Base-by-base conservation (phyloP, 164 flowering plant species). In the Cinnamomum micranthum region DNA sequence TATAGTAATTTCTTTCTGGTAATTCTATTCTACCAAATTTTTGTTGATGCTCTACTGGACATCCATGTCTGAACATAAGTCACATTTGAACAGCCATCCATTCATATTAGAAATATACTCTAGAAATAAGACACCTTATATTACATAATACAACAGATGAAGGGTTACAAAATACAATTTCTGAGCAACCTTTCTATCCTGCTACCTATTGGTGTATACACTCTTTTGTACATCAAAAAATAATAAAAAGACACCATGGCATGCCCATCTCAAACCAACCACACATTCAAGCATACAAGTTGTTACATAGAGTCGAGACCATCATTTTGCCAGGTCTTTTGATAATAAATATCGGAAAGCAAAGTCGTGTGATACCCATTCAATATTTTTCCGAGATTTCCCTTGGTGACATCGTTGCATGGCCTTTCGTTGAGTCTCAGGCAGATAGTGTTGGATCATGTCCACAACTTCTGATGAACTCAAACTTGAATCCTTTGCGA, bases 331-430 rank as follows among this genome's bases (percentile, higher is more conserved):
- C 22, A 93, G 80, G 71, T 96, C 98, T 82, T 87, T 96, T 23
- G 92, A 81, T 70, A 96, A 82, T 75, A 96, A 84, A 79, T 92
- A 96, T 47, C 99, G 87, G 71, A 93, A 93, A 70, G 84, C 65
- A 74, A 92, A 92, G 77, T 88, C 90, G 78, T 93, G 97, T 50
- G 97, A 87, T 3, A 85, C 81, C 97, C 97, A 93, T 60, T 93
- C 94, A 4, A 95, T 84, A 86, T 27, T 85, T 87, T 92, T 96
- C 13, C 86, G 86, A 6, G 84, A 75, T 79, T 82, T 93, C 22
- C 82, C 89, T 14, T 60, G 66, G 19, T 78, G 89, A 80, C 83
- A 79, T 79, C 84, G 88, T 80, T 84, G 88, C 6, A 89, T 51
- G 78, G 79, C 86, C 80, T 85, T 91, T 51, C 81, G 77, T 24